A percentile compares a stretch with the other conserved stretches of the same genome.
These are phyloP conservation scores for Physcomitrium patens DNA, from an alignment of 225 moss, liverwort and hornwort genomes.

Conservation along the genomic window DNA sequence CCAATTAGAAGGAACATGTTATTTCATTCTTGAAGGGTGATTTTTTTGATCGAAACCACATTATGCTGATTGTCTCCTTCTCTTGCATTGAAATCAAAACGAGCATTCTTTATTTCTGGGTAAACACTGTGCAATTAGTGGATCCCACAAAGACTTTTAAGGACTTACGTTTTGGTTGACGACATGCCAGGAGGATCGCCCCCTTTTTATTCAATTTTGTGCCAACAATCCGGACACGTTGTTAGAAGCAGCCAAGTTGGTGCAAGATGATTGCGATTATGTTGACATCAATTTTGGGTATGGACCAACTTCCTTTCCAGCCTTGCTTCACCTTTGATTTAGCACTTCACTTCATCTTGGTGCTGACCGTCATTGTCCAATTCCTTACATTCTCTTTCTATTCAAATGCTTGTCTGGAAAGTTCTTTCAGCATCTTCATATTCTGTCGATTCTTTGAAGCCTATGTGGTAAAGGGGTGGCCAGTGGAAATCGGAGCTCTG, in stretches of 20 bases:
- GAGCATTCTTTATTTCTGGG: background rate
- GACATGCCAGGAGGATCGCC: constrained; percentile 84
- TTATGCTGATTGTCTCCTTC: background rate
- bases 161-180: constrained; percentile 12
- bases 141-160: constrained; percentile 6
- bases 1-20: background rate
- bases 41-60: background rate
- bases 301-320: constrained; percentile 17
- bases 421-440: background rate
- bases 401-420: background rate
- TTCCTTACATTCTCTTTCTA: background rate
- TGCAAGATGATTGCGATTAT: constrained; percentile 84
- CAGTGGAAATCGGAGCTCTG: background rate
- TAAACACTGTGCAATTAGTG: background rate
- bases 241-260: constrained; percentile 83
- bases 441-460: background rate
- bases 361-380: constrained; percentile 1
- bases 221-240: constrained; percentile 93
- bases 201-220: constrained; percentile 97
- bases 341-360: constrained; percentile 6
- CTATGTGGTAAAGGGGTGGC: background rate
- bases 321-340: background rate
- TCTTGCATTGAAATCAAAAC: background rate
- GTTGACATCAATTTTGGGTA: constrained; percentile 98
- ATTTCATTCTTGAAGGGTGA: background rate